Evolutionary conservation across 768 basidiomycete genomes (phyloP).

Genomic region (Rhizopogon roseolus): DNA sequence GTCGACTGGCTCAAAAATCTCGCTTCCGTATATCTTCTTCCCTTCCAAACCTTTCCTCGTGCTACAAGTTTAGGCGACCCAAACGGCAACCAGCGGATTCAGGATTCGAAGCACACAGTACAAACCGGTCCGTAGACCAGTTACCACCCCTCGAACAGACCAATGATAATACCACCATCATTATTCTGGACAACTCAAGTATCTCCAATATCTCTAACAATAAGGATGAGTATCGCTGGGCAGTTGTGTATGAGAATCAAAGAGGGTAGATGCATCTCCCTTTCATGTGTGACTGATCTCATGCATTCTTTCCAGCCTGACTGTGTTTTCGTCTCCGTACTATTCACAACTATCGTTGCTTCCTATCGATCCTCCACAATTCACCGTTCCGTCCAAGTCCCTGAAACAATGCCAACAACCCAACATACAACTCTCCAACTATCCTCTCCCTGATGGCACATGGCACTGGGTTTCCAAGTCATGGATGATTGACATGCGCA

Average conservation of each 20-base stretch:
- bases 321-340: constrained; percentile 65
- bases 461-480: constrained; percentile 79
- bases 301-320: constrained; percentile 37
- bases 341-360: constrained; percentile 70
- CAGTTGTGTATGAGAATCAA: constrained; percentile 78
- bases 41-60: constrained; percentile 23
- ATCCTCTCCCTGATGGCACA: constrained; percentile 72
- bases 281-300: constrained; percentile 2
- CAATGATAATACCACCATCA: constrained; percentile 16
- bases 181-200: constrained; percentile 25
- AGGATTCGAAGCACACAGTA: not conserved
- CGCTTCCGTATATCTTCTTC: constrained; percentile 28
- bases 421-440: constrained; percentile 53
- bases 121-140: not conserved
- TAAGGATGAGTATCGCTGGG: constrained; percentile 68
- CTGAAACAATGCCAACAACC: constrained; percentile 42
- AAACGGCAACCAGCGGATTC: not conserved
- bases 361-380: constrained; percentile 68
- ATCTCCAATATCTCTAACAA: constrained; percentile 24
- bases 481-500: constrained; percentile 90
- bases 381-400: constrained; percentile 51
- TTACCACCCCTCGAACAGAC: not conserved
- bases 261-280: constrained; percentile 57
- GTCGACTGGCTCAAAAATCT: constrained; percentile 35
- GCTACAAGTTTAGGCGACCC: constrained; percentile 5